These are phyloP conservation scores for Aspergillus conjunctus DNA, from an alignment of 495 filamentous ascomycete species.

Conservation along the genomic window DNA sequence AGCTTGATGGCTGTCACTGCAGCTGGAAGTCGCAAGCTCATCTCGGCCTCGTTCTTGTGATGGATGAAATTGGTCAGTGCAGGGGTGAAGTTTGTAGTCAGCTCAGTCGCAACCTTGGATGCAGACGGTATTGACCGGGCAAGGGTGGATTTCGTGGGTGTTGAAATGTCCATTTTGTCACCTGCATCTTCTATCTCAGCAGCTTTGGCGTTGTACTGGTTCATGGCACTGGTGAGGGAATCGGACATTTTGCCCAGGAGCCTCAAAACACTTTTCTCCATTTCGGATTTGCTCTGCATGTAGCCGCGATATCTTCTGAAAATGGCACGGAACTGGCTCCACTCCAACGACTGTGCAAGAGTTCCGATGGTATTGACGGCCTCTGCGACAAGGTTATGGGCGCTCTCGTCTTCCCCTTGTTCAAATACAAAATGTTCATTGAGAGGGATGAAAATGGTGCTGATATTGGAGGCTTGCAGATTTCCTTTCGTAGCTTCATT, in stretches of 20 bases:
- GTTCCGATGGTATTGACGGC: conserved; percentile 73
- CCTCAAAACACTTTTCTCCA: conserved; percentile 82
- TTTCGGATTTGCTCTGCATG: conserved; percentile 75
- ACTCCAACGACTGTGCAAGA: conserved; percentile 75
- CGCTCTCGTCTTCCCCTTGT: conserved; percentile 70
- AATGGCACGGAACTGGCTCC: conserved; percentile 85
- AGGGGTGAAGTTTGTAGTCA: conserved; percentile 74
- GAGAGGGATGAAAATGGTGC: conserved; percentile 85
- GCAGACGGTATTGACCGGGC: conserved; percentile 66
- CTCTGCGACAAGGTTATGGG: conserved; percentile 82
- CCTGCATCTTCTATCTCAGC: conserved; percentile 33
- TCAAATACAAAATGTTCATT: conserved; percentile 94
- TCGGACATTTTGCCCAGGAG: conserved; percentile 81
- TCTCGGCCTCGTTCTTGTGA: conserved; percentile 88
- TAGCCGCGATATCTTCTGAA: conserved; percentile 79
- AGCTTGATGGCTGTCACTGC: conserved; percentile 86
- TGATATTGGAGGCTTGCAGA: conserved; percentile 73
- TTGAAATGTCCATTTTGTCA: conserved; percentile 34
- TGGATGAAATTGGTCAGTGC: conserved; percentile 78
- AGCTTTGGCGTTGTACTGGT: conserved; percentile 40
- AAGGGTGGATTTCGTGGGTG: conserved; percentile 49
- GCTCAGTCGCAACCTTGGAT: conserved; percentile 70
- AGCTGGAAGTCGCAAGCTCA: conserved; percentile 86
- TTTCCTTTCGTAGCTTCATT: conserved; percentile 60
- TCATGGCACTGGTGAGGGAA: conserved; percentile 60